Percentiles rank a stretch among this genome's conserved stretches.
Evolutionary conservation across 805 yeast species (phyloP).

Genomic region (Pichia paraexigua): DNA sequence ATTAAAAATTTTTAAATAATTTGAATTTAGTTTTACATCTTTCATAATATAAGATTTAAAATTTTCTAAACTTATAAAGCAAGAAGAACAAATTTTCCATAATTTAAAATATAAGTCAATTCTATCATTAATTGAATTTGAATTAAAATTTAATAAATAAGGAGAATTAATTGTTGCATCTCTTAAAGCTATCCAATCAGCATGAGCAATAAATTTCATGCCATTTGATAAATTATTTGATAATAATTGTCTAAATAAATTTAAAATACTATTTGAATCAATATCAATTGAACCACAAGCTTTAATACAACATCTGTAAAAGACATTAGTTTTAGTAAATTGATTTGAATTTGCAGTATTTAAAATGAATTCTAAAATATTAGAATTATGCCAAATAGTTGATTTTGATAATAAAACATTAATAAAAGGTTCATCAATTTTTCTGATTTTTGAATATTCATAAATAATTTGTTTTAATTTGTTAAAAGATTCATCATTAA

Average conservation of each 20-base stretch:
- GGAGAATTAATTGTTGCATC: slow-evolving; percentile 58
- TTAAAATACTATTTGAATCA: slow-evolving; percentile 44
- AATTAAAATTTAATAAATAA: slow-evolving; percentile 22
- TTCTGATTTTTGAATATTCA: slow-evolving; percentile 46
- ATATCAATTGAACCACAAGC: slow-evolving; percentile 60
- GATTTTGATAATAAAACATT: slow-evolving; percentile 65
- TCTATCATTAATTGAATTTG: slow-evolving; percentile 34
- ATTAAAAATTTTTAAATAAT: slow-evolving; percentile 31
- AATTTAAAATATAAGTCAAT: slow-evolving; percentile 46
- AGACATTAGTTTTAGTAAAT: slow-evolving; percentile 56
- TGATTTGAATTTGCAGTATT: slow-evolving; percentile 50
- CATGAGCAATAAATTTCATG: slow-evolving; percentile 61
- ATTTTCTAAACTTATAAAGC: slow-evolving; percentile 40
- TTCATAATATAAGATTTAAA: slow-evolving; percentile 38
- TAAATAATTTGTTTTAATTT: slow-evolving; percentile 50
- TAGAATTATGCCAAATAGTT: slow-evolving; percentile 58
- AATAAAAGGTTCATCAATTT: slow-evolving; percentile 73
- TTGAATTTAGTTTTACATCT: slow-evolving; percentile 37
- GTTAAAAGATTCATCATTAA: slow-evolving; percentile 46
- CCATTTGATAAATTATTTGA: slow-evolving; percentile 43
- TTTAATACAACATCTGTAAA: slow-evolving; percentile 65
- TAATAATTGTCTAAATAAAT: slow-evolving; percentile 25
- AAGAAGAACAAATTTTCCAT: slow-evolving; percentile 42
- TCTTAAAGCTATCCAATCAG: slow-evolving; percentile 79
- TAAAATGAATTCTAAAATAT: slow-evolving; percentile 56